phyloP scores from a whole-genome alignment of 352 stramenopile genomes.

The Pythium apleroticum region DNA sequence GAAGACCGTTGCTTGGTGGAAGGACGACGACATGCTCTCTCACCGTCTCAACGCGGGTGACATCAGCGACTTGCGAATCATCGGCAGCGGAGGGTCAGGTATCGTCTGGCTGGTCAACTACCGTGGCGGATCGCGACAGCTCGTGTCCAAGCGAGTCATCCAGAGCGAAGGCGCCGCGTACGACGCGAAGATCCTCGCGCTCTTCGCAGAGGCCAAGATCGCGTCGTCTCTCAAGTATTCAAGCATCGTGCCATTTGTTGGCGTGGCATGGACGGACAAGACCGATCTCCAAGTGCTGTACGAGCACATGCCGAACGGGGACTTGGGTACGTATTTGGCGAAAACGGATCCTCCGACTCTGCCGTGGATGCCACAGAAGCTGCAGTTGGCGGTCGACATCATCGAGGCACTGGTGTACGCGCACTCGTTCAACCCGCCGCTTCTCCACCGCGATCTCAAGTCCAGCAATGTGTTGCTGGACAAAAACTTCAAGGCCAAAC shows the following conservation, averaged over 20 bases:
- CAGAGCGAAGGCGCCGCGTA: neutral
- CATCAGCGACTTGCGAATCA: neutral
- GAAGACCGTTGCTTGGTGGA: neutral
- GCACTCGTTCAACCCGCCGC: neutral
- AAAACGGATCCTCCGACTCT: neutral
- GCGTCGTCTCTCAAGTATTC: neutral
- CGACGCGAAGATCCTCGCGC: neutral
- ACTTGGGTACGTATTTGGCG: neutral
- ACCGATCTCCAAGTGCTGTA: no score
- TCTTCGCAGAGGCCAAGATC: neutral
- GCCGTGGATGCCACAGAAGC: neutral
- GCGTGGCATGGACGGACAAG: no score
- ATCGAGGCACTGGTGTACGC: neutral
- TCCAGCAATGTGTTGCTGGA: neutral
- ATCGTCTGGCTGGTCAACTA: neutral
- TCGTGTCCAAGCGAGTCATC: neutral
- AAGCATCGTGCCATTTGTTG: neutral
- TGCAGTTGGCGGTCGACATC: neutral
- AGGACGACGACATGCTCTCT: neutral
- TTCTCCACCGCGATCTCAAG: no score
- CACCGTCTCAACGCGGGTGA: neutral
- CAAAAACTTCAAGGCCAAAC: neutral
- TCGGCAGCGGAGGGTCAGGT: neutral
- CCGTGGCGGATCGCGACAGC: neutral
- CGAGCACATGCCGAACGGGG: no score